phyloP scores from a whole-genome alignment of 2,329 filamentous ascomycete genomes.

The Neonectria punicea region DNA sequence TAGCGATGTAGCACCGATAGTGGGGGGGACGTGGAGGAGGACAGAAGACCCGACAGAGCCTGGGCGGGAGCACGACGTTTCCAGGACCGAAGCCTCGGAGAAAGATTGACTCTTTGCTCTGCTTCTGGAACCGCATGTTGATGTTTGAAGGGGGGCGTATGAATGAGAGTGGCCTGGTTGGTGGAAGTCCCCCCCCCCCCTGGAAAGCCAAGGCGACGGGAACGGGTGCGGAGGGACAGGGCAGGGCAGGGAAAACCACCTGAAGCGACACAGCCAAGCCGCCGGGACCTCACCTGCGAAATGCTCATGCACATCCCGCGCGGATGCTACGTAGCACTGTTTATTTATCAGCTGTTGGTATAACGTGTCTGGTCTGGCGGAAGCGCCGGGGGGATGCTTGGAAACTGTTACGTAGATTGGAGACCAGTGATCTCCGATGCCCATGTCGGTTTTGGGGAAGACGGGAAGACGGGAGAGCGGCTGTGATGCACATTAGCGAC shows the following conservation, averaged over 20 bases:
- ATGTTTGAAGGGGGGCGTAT: background rate
- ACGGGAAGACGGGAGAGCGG: background rate
- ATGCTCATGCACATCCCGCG: background rate
- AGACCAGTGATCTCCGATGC: background rate
- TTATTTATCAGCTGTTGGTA: background rate
- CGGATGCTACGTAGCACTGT: background rate
- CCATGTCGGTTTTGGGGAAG: background rate
- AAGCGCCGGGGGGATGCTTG: background rate
- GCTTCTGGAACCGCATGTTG: background rate
- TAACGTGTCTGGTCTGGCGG: background rate
- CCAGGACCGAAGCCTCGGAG: conserved; percentile 22
- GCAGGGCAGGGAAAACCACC: no score
- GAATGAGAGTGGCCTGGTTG: background rate
- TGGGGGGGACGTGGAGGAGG: background rate
- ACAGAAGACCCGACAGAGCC: conserved; percentile 7
- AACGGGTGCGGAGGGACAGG: background rate
- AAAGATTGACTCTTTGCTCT: conserved; percentile 6
- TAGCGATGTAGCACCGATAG: background rate
- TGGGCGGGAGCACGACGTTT: conserved; percentile 13
- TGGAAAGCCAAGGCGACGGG: background rate
- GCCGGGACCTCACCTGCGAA: background rate
- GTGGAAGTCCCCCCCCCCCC: background rate
- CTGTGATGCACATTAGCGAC: conserved; percentile 6
- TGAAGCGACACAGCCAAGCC: background rate
- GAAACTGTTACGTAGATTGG: background rate